phyloP scores from a whole-genome alignment of 139 green algal genomes.

The Dunaliella primolecta region DNA sequence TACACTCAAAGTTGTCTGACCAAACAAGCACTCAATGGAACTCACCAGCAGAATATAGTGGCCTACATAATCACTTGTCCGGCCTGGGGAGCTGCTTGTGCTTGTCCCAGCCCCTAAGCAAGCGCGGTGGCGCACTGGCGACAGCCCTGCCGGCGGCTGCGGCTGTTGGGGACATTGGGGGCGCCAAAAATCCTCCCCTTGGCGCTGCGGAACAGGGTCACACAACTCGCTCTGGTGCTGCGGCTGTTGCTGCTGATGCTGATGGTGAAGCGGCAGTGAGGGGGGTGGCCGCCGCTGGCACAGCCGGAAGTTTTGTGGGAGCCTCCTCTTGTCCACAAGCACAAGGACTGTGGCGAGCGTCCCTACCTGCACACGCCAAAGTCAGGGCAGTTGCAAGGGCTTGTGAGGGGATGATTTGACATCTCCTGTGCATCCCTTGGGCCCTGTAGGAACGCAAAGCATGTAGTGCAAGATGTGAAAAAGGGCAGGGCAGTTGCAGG shows the following conservation, averaged over 20 bases:
- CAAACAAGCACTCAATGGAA: not conserved
- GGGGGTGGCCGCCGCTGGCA: not conserved
- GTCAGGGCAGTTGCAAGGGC: no score
- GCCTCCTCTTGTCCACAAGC: constrained; percentile 79
- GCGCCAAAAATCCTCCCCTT: no score
- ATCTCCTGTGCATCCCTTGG: no score
- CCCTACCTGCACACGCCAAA: no score
- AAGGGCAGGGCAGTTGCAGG: no score
- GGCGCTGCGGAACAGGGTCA: no score
- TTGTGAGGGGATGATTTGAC: no score
- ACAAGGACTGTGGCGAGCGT: constrained; percentile 69
- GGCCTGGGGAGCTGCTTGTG: not conserved
- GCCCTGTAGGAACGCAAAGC: no score
- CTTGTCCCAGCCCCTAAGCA: not conserved
- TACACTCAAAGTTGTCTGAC: not conserved
- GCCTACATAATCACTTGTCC: constrained; percentile 23
- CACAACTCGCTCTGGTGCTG: no score
- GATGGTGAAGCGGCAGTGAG: constrained; percentile 14
- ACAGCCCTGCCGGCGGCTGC: not conserved
- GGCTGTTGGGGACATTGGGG: no score
- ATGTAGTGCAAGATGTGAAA: no score
- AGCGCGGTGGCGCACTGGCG: not conserved
- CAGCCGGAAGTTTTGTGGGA: constrained; percentile 33
- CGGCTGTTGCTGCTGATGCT: constrained; percentile 19
- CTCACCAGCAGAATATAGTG: constrained; percentile 46